Conservation (phyloP, 148 eudicot species). For the Camellia lanceoleosa region DNA sequence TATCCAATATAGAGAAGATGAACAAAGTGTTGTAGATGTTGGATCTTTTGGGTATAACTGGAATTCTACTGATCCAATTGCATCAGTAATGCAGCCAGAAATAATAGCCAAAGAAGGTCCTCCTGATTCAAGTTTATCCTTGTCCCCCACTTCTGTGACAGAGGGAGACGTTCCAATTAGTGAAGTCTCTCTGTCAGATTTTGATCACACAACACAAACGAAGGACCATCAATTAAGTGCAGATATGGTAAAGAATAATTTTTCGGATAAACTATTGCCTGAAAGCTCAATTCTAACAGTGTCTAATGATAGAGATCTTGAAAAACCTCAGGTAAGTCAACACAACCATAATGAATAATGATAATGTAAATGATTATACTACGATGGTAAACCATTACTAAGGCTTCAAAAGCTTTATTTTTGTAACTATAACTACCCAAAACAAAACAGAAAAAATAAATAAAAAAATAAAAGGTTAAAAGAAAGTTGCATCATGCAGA, state of each 20-base stretch:
- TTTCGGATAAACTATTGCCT: neutral
- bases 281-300: neutral
- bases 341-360: neutral
- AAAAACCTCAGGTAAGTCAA: neutral
- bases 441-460: no score
- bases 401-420: neutral
- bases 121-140: conserved; percentile 16
- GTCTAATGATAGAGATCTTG: conserved; percentile 7
- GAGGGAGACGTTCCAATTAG: neutral
- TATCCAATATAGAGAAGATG: conserved; percentile 8
- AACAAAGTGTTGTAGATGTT: neutral
- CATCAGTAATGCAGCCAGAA: conserved; percentile 9
- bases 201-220: neutral
- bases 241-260: conserved; percentile 1
- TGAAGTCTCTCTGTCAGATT: neutral
- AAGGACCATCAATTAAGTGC: neutral
- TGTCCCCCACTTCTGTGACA: conserved; percentile 7
- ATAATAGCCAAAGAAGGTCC: conserved; percentile 14
- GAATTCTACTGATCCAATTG: conserved; percentile 8
- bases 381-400: neutral
- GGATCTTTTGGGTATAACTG: neutral
- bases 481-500: no score
- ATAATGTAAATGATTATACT: neutral
- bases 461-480: no score
- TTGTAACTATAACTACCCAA: neutral